Evolutionary conservation across 2,329 filamentous ascomycete genomes (phyloP).

Genomic region (Aspergillus flavus): DNA sequence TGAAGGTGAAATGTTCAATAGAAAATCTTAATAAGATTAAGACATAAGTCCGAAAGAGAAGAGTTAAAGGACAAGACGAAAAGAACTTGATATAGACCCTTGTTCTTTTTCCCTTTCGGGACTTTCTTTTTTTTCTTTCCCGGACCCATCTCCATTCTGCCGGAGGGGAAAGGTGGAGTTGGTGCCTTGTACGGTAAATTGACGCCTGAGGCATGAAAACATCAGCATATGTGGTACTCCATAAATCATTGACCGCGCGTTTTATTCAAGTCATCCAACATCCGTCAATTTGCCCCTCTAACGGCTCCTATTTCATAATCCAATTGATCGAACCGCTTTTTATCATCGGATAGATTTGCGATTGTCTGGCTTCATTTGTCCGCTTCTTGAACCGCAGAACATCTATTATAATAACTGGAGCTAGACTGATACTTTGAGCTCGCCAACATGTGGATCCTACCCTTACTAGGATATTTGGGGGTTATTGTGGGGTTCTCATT

Average conservation of each 20-base stretch:
- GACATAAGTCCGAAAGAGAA: not conserved
- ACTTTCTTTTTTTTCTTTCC: not conserved
- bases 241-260: not conserved
- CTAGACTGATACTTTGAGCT: not conserved
- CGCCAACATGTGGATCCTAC: constrained; percentile 86
- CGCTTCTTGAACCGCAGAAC: not conserved
- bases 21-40: not conserved
- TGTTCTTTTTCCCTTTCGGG: not conserved
- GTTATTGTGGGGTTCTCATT: constrained; percentile 89
- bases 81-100: not conserved
- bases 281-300: not conserved
- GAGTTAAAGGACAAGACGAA: not conserved
- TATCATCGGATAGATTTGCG: not conserved
- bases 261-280: not conserved
- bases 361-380: not conserved
- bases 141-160: not conserved
- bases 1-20: not conserved
- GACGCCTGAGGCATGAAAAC: constrained; percentile 17
- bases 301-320: not conserved
- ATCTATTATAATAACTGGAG: not conserved
- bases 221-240: not conserved
- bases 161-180: not conserved
- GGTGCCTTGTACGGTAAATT: not conserved
- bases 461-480: constrained; percentile 85
- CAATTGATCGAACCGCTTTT: not conserved